Percentiles rank a stretch among this genome's conserved stretches.
phyloP scores from a whole-genome alignment of 306 rosid species.

The Alnus glutinosa region DNA sequence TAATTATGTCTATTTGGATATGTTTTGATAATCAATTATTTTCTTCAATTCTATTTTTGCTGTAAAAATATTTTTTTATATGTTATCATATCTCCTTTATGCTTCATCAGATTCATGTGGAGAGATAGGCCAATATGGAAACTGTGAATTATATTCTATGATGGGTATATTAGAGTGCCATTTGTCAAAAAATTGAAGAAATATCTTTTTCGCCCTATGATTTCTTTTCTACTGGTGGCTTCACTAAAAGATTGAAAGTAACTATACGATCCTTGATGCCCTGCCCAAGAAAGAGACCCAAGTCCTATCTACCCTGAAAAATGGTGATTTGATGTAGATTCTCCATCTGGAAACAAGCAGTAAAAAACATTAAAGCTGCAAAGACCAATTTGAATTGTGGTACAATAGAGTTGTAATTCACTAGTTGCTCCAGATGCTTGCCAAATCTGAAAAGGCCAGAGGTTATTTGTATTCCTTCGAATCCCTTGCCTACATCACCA shows the following conservation, averaged over 20 bases:
- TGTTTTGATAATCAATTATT: not conserved
- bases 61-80: not conserved
- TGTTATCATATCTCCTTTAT: not conserved
- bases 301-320: not conserved
- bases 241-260: not conserved
- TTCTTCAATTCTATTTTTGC: not conserved
- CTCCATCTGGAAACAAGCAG: not conserved
- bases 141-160: not conserved
- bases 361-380: not conserved
- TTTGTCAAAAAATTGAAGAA: not conserved
- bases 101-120: not conserved
- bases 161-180: not conserved
- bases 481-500: not conserved
- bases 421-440: not conserved
- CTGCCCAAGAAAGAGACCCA: not conserved
- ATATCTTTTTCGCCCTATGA: not conserved
- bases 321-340: not conserved
- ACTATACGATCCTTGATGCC: not conserved
- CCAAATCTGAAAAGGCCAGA: not conserved
- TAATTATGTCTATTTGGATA: not conserved
- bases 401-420: too few species aligned
- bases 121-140: not conserved
- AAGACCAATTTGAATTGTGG: not conserved
- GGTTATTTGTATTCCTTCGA: not conserved
- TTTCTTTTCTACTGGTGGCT: not conserved